Base-by-base conservation (phyloP, 164 flowering plant species). In the Stephania japonica region DNA sequence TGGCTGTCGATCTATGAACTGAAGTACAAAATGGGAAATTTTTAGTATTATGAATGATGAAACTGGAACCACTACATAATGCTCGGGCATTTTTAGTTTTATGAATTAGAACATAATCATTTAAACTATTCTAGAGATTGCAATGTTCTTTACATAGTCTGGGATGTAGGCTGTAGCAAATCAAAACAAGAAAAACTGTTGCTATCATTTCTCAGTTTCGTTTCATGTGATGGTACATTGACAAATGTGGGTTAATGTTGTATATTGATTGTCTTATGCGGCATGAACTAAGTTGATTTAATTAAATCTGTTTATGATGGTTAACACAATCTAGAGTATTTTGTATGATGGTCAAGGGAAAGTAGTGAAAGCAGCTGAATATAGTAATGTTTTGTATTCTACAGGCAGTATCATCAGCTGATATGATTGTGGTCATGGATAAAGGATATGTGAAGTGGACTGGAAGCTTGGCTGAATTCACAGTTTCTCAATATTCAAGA, bases 371-470 rank as follows among this genome's bases (percentile, higher is more conserved):
- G 13, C 8, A 71, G 38, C 38, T 71, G 50, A 21, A 74, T 65
- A 32, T 61, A 18, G 13, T 69, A 8, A 56, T 42, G 3, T 19
- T 72, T 70, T 7, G 7, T 25, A 44, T 67, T 21, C 49, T 71
- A 25, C 88, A 94, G 99, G 98, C 94, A 78, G 87, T 95, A 80
- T 78, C 86, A 63, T 76, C 85, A 76, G 97, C 99, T 75, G 88
- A 91, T 80, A 82, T 88, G 80, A 79, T 95, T 65, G 81, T 95
- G 66, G 84, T 92, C 72, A 87, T 95, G 94, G 94, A 90, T 47
- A 89, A 85, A 80, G 99, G 99, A 74, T 77, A 76, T 70, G 86
- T 89, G 44, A 87, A 85, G 75, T 90, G 95, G 97, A 74, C 79
- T 32, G 99, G 99, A 78, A 79, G 81, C 75, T 81, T 88, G 56